Base-by-base conservation (phyloP, 225 moss, liverwort and hornwort species). In the Ulota crispa region DNA sequence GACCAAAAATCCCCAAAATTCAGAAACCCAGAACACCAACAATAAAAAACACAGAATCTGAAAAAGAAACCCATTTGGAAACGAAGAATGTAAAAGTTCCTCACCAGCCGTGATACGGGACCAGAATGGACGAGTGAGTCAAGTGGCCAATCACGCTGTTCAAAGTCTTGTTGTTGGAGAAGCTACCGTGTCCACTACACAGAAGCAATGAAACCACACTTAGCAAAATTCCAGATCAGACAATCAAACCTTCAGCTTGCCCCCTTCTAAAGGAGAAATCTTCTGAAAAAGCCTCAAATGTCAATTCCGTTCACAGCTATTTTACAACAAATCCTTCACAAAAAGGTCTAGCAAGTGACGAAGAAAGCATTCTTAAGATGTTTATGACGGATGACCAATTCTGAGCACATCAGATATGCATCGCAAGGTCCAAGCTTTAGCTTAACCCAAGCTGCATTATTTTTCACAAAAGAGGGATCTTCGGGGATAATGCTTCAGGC, bases 61-160 rank as follows among this genome's bases (percentile, higher is more conserved):
- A 18, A 72, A 56, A 3, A 21, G 47, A 69, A 59, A 43, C 1
- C 39, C n/a, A 50, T 37, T n/a, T 4, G 52, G 2, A 19, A 16
- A 39, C 19, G 50, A n/a, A 18, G 8, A 26, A 47, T 42, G 61
- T 12, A 67, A 34, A 18, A 43, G 67, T 23, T 78, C 24, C 60
- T 82, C 84, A 91, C 97, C 97, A 98, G 64, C 97, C 97, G 54
- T 98, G 91, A 52, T 86, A 98, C 1, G 97, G 97, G 4, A 98
- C 97, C 23, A 98, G 80, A 50, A 98, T 98, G 24, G 95, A 93
- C 4, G 97, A 95, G 55, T 98, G 97, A 9, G 89, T 91, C 64
- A 98, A 41, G 68, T 98, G 97, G 1, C 97, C 97, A 3, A 98
- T 80, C 10, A 95, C 0, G 70, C 71, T 95, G 78, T 98, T 98